phyloP scores from a whole-genome alignment of 2,329 filamentous ascomycete species.

The Mycosphaerella arachidis region DNA sequence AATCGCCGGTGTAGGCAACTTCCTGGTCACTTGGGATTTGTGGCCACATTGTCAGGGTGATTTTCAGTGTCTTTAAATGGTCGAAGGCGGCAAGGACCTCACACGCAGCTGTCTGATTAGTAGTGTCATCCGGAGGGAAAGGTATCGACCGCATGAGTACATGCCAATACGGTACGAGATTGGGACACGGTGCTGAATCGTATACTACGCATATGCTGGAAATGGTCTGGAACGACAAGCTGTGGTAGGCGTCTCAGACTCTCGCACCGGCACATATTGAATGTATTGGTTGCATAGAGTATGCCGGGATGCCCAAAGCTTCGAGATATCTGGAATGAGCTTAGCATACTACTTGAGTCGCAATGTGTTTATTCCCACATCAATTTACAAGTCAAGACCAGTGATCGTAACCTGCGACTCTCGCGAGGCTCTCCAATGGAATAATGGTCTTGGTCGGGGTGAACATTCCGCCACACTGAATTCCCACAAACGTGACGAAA shows the following conservation, averaged over 20 bases:
- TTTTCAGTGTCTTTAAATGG: neutral
- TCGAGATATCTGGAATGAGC: neutral
- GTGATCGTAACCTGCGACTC: neutral
- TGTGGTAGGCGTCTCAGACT: constrained; percentile 1
- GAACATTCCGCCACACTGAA: neutral
- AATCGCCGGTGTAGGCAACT: neutral
- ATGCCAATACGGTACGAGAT: neutral
- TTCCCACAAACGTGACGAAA: constrained; percentile 1
- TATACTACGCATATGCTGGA: neutral
- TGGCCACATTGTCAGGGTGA: neutral
- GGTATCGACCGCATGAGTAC: neutral
- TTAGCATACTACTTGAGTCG: neutral
- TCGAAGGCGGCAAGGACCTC: neutral
- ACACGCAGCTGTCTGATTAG: neutral
- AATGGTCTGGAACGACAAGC: neutral
- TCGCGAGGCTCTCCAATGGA: neutral
- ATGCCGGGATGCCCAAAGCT: neutral
- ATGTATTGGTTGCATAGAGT: constrained; percentile 3
- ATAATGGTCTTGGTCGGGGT: neutral
- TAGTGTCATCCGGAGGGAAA: neutral
- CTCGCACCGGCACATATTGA: neutral
- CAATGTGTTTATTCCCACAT: neutral
- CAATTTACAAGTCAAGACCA: constrained; percentile 1
- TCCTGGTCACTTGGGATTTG: neutral
- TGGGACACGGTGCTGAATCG: neutral